These are phyloP conservation scores for Podospora pseudoanserina DNA, from an alignment of 495 filamentous ascomycete genomes.

Conservation along the genomic window DNA sequence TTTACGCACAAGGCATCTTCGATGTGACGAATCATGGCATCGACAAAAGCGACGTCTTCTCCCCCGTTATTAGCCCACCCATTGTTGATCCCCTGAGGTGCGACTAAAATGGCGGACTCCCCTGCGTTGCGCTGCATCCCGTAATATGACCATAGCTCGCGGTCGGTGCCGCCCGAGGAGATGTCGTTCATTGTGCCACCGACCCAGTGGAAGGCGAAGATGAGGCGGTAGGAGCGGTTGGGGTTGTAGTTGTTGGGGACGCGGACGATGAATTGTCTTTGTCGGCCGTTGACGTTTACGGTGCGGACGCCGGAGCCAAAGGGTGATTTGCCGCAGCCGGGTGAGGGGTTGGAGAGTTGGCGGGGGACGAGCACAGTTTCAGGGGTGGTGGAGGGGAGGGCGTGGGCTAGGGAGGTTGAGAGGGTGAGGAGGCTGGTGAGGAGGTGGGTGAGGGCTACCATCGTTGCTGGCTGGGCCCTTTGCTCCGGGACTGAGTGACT, in stretches of 20 bases:
- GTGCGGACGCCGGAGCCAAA: constrained; percentile 28
- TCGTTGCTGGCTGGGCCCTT: neutral
- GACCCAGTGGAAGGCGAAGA: constrained; percentile 42
- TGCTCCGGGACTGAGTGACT: too few relatives aligned
- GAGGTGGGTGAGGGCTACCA: neutral
- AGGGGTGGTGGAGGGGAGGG: neutral
- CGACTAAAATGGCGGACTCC: constrained; percentile 41
- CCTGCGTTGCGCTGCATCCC: constrained; percentile 35
- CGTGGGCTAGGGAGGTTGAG: neutral
- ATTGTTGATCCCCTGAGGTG: constrained; percentile 42
- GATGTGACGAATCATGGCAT: constrained; percentile 32
- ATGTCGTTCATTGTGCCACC: constrained; percentile 36
- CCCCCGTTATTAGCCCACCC: constrained; percentile 43
- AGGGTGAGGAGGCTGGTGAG: neutral
- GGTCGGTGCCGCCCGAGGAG: constrained; percentile 27
- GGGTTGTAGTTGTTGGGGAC: constrained; percentile 44
- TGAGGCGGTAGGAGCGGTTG: constrained; percentile 39
- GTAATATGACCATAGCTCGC: constrained; percentile 35
- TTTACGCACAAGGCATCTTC: constrained; percentile 42
- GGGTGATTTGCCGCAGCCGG: constrained; percentile 37
- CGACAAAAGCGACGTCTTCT: constrained; percentile 41
- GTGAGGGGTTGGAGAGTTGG: constrained; percentile 15
- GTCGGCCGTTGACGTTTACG: constrained; percentile 21
- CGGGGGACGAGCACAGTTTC: neutral
- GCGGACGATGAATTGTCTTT: constrained; percentile 37